These are phyloP conservation scores for Herpetomonas tarakana DNA, from an alignment of 208 protist species.

Conservation along the genomic window DNA sequence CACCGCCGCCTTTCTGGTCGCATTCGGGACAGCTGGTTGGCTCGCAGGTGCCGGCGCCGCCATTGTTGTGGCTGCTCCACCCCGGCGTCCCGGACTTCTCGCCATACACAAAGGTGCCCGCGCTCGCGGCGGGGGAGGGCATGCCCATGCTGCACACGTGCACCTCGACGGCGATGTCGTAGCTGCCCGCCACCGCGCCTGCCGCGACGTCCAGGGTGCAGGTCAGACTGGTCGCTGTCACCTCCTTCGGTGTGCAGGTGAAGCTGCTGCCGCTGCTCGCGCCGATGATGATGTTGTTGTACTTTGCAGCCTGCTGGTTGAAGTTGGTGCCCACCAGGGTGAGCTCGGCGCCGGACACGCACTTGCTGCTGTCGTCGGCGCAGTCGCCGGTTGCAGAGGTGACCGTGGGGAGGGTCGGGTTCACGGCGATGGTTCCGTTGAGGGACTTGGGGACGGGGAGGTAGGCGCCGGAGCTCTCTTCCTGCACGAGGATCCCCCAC, in stretches of 20 bases:
- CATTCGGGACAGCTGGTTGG: not conserved
- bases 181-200: constrained; percentile 8
- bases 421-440: constrained; percentile 14
- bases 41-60: not conserved
- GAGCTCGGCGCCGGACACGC: constrained; percentile 19
- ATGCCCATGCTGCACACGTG: constrained; percentile 24
- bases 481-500: constrained; percentile 28
- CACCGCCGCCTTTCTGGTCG: not conserved
- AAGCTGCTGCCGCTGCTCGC: constrained; percentile 11
- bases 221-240: constrained; percentile 9
- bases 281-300: constrained; percentile 29
- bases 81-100: not conserved
- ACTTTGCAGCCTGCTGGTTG: constrained; percentile 18
- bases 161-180: constrained; percentile 19
- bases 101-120: constrained; percentile 16
- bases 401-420: constrained; percentile 24
- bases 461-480: constrained; percentile 12
- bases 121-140: constrained; percentile 17
- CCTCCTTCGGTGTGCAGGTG: constrained; percentile 12
- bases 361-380: constrained; percentile 20
- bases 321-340: constrained; percentile 25
- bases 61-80: not conserved
- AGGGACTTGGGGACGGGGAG: constrained; percentile 21
- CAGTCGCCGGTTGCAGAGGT: constrained; percentile 23
- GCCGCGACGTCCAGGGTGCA: constrained; percentile 13